Conservation (phyloP, 1,284 basidiomycete genomes). For the Cutaneotrichosporon sp. region DNA sequence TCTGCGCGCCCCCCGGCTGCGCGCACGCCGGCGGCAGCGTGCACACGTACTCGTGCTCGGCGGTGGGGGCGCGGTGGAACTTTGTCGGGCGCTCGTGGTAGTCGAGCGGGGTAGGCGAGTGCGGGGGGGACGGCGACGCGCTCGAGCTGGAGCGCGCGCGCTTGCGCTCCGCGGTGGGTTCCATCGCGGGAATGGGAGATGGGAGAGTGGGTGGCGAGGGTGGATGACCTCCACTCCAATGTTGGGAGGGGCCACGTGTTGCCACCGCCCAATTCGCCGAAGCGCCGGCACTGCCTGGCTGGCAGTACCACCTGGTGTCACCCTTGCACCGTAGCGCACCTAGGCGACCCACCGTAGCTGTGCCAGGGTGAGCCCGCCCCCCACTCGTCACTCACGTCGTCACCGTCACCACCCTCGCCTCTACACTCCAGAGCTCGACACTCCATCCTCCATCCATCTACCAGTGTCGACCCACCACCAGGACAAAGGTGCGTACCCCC, state of each 20-base stretch:
- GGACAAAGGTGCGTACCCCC: constrained; percentile 4
- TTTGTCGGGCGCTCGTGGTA: constrained; percentile 9
- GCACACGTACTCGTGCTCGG: constrained; percentile 58
- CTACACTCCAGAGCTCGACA: neutral
- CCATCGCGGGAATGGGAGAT: too few species aligned
- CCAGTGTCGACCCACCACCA: neutral
- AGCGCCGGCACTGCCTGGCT: constrained; percentile 6
- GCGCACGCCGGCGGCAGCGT: constrained; percentile 80
- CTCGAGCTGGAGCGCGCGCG: constrained; percentile 11
- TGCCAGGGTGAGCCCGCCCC: neutral
- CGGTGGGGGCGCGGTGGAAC: constrained; percentile 32
- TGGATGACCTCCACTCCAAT: constrained; percentile 12
- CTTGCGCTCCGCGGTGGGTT: constrained; percentile 4
- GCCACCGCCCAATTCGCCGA: constrained; percentile 7
- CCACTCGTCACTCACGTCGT: constrained; percentile 3
- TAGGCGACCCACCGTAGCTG: neutral
- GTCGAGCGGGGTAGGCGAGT: neutral
- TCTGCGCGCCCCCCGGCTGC: constrained; percentile 62
- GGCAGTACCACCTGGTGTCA: neutral
- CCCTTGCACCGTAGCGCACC: neutral
- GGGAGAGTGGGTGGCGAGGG: constrained; percentile 7
- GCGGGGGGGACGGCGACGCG: neutral
- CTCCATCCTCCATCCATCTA: neutral
- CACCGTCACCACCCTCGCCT: constrained; percentile 10
- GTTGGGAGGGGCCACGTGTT: neutral